A percentile compares a stretch with the other conserved stretches of the same genome.
phyloP scores from a whole-genome alignment of 2,329 filamentous ascomycete genomes.

The Fusarium hainanense region DNA sequence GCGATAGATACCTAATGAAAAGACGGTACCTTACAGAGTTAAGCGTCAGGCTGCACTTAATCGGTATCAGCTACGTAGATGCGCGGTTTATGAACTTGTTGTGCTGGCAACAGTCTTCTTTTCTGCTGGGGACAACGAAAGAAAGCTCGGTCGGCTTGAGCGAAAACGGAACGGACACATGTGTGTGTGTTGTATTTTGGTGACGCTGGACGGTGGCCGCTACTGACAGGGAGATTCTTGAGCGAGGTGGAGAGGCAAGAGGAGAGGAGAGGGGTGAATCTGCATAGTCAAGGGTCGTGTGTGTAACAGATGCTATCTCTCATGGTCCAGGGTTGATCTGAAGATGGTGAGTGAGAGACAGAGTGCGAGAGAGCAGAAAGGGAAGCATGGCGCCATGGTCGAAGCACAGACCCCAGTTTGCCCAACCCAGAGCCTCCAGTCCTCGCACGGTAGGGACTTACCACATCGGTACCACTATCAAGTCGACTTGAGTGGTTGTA shows the following conservation, averaged over 20 bases:
- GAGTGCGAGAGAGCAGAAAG: constrained; percentile 5
- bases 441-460: constrained; percentile 29
- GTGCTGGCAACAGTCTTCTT: constrained; percentile 16
- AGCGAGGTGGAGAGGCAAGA: constrained; percentile 21
- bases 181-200: constrained; percentile 31
- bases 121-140: constrained; percentile 35
- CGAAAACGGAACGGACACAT: constrained; percentile 27
- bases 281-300: constrained; percentile 8
- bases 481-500: background rate
- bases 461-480: constrained; percentile 21
- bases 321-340: constrained; percentile 16
- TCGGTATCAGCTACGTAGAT: constrained; percentile 3
- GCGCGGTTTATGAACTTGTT: constrained; percentile 25
- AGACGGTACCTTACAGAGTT: constrained; percentile 9
- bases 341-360: constrained; percentile 13
- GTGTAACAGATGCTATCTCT: constrained; percentile 11
- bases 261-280: constrained; percentile 14
- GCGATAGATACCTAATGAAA: constrained; percentile 20
- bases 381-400: constrained; percentile 31
- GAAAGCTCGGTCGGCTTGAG: constrained; percentile 14
- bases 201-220: constrained; percentile 20
- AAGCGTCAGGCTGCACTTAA: constrained; percentile 5
- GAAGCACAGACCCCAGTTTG: constrained; percentile 18
- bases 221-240: constrained; percentile 16
- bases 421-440: background rate